A percentile compares a stretch with the other conserved stretches of the same genome.
Evolutionary conservation across 2,329 filamentous ascomycete species (phyloP).

Genomic region (Fusarium verticillioides): DNA sequence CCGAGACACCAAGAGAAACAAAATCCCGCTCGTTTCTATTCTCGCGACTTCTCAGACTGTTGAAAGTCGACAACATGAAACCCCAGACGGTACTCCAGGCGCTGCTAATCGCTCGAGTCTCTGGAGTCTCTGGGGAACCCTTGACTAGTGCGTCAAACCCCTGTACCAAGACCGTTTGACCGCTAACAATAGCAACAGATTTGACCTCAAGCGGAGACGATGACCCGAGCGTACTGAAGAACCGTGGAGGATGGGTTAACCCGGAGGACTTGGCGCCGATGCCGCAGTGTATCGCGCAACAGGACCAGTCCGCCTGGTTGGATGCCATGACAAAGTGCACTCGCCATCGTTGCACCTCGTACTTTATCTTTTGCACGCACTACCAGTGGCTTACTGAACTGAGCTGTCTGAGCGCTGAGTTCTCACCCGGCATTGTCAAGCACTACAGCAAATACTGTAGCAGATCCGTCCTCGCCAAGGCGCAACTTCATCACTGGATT

Average conservation of each 20-base stretch:
- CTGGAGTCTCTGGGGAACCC: neutral
- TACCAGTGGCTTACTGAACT: constrained; percentile 31
- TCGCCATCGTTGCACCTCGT: constrained; percentile 16
- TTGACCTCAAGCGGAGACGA: neutral
- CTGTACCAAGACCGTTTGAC: neutral
- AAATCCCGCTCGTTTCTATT: neutral
- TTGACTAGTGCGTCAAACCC: constrained; percentile 3
- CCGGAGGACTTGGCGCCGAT: constrained; percentile 26
- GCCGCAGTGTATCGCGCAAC: constrained; percentile 32
- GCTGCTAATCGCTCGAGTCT: neutral
- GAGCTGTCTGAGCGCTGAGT: constrained; percentile 22
- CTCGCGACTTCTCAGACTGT: neutral
- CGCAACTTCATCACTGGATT: constrained; percentile 25
- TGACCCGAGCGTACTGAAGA: neutral
- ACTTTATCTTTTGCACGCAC: constrained; percentile 28
- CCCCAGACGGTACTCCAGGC: neutral
- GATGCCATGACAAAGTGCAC: constrained; percentile 28
- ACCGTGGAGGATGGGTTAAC: constrained; percentile 19
- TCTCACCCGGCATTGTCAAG: neutral
- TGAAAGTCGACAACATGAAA: neutral
- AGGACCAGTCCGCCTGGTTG: constrained; percentile 20
- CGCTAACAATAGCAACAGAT: constrained; percentile 1
- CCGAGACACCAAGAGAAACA: neutral
- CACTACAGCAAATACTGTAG: constrained; percentile 18
- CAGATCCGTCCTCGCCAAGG: constrained; percentile 26